phyloP scores from a whole-genome alignment of 441 rosid genomes.

The Populus hybrid region DNA sequence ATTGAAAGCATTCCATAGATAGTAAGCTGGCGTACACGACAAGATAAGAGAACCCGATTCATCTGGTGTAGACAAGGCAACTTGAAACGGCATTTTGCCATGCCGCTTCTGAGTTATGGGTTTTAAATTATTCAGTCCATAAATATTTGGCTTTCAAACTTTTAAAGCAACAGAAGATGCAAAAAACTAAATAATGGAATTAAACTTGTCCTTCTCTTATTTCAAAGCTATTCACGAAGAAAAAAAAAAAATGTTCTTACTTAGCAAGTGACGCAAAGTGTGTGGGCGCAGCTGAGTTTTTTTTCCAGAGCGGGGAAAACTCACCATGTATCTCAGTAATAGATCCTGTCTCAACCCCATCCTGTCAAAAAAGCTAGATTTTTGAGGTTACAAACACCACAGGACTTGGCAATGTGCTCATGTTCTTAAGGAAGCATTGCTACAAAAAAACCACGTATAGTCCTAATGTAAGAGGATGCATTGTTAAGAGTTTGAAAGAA shows the following conservation, averaged over 20 bases:
- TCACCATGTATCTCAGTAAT: slow-evolving; percentile 94
- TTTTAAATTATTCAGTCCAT: no score
- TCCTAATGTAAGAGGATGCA: neutral
- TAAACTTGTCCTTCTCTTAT: neutral
- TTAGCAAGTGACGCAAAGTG: slow-evolving; percentile 94
- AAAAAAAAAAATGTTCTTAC: slow-evolving; percentile 44
- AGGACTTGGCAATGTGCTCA: neutral
- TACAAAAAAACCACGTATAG: neutral
- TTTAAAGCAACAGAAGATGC: neutral
- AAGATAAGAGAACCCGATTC: no score
- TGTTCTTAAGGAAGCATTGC: neutral
- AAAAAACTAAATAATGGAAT: neutral
- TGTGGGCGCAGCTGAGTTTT: slow-evolving; percentile 97
- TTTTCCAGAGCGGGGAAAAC: slow-evolving; percentile 94
- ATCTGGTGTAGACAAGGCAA: no score
- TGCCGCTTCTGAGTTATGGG: no score
- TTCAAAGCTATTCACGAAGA: neutral
- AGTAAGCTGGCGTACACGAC: no score
- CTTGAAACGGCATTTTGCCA: no score
- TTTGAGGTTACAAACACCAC: slow-evolving; percentile 11
- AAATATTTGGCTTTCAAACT: neutral
- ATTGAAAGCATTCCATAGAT: no score
- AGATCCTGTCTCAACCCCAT: slow-evolving; percentile 91
- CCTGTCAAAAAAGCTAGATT: slow-evolving; percentile 37
- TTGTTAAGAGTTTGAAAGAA: neutral